These are phyloP conservation scores for Pseudonectria foliicola DNA, from an alignment of 2,329 filamentous ascomycete species.

Conservation along the genomic window DNA sequence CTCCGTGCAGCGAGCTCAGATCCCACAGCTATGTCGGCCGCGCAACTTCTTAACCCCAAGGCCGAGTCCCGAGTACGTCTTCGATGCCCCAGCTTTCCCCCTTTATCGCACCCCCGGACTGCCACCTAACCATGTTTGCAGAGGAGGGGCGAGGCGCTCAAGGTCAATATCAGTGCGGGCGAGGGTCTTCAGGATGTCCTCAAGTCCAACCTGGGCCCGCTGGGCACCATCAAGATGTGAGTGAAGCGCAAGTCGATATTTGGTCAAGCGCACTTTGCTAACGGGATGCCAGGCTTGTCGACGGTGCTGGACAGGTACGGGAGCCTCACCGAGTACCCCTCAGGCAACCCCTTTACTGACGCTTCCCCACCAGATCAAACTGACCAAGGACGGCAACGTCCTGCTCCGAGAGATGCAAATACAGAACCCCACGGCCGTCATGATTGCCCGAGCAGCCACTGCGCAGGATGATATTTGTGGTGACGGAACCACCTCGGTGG, in stretches of 20 bases:
- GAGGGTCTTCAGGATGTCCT: constrained; percentile 91
- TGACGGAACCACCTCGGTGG: constrained; percentile 94
- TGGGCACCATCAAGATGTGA: constrained; percentile 94
- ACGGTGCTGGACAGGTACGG: constrained; percentile 61
- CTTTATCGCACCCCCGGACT: constrained; percentile 8
- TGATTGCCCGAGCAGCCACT: constrained; percentile 77
- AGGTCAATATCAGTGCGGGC: constrained; percentile 93
- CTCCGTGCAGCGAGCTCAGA: constrained; percentile 10
- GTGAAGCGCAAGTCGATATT: constrained; percentile 2
- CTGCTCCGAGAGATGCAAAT: constrained; percentile 79
- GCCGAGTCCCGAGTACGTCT: constrained; percentile 85
- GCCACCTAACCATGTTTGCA: constrained; percentile 33
- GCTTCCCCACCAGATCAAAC: constrained; percentile 66
- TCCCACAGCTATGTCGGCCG: constrained; percentile 70
- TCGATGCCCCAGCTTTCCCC: constrained; percentile 14
- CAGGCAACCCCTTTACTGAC: constrained; percentile 23
- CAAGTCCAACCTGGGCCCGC: constrained; percentile 89
- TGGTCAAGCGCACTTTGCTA: constrained; percentile 13
- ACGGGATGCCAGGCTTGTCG: constrained; percentile 49
- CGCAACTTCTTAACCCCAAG: constrained; percentile 97
- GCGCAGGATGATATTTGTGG: constrained; percentile 98
- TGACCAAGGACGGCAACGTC: constrained; percentile 98
- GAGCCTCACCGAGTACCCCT: constrained; percentile 19
- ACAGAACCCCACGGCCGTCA: constrained; percentile 93
- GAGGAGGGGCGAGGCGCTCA: constrained; percentile 93